phyloP scores from a whole-genome alignment of 495 filamentous ascomycete species.

The Penicillium coffeae region DNA sequence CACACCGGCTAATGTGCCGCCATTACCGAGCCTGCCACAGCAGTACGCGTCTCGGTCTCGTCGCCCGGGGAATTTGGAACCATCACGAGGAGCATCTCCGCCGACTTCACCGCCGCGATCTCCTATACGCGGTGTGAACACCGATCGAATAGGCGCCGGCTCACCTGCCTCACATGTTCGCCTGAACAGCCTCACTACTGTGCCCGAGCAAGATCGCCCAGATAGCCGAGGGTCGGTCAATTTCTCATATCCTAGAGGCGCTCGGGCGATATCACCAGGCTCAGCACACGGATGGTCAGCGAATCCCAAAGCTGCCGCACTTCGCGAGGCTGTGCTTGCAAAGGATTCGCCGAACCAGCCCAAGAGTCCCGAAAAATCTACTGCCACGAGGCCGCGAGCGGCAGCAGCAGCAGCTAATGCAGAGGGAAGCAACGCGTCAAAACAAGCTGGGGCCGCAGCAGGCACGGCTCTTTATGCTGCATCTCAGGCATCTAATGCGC shows the following conservation, averaged over 20 bases:
- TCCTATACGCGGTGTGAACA: slow-evolving; percentile 38
- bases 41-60: slow-evolving; percentile 35
- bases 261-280: slow-evolving; percentile 43
- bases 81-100: slow-evolving; percentile 43
- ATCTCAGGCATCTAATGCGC: slow-evolving; percentile 23
- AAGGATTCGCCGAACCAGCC: slow-evolving; percentile 32
- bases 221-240: slow-evolving; percentile 70
- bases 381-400: slow-evolving; percentile 50
- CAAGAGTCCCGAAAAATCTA: slow-evolving; percentile 40
- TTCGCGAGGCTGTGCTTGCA: slow-evolving; percentile 15
- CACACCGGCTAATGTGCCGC: slow-evolving; percentile 51
- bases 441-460: slow-evolving; percentile 31
- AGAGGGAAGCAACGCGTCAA: slow-evolving; percentile 40
- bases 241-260: slow-evolving; percentile 76
- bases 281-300: slow-evolving; percentile 16
- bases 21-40: slow-evolving; percentile 68
- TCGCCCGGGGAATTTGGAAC: slow-evolving; percentile 54
- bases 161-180: slow-evolving; percentile 16
- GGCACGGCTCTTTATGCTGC: slow-evolving; percentile 38
- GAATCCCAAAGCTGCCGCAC: slow-evolving; percentile 12
- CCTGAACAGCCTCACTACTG: slow-evolving; percentile 28
- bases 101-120: slow-evolving; percentile 42
- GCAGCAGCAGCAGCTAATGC: slow-evolving; percentile 33
- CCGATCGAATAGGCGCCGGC: slow-evolving; percentile 37
- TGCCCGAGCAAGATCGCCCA: slow-evolving; percentile 51